Percentiles rank a stretch among this genome's conserved stretches.
Evolutionary conservation across 345 rosid genomes (phyloP).

Genomic region (Anastatica hierochuntica): DNA sequence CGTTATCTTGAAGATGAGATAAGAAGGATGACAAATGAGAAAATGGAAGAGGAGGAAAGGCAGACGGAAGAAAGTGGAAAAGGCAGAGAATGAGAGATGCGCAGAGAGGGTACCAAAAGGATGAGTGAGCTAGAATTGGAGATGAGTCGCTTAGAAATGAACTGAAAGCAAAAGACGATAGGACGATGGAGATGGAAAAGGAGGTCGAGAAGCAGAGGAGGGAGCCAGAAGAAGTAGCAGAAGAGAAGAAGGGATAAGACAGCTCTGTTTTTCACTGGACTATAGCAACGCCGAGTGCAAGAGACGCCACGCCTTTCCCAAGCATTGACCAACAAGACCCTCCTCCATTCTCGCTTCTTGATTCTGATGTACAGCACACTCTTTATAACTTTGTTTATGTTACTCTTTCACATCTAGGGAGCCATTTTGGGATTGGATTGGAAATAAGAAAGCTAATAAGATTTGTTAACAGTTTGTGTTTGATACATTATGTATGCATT

Average conservation of each 20-base stretch:
- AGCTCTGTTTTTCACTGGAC: slow-evolving; percentile 65
- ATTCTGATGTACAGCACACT: slow-evolving; percentile 17
- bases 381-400: too few relatives aligned
- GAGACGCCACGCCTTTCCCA: slow-evolving; percentile 36
- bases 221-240: slow-evolving; percentile 44
- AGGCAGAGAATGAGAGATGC: slow-evolving; percentile 26
- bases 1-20: slow-evolving; percentile 56
- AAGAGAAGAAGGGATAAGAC: slow-evolving; percentile 65
- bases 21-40: slow-evolving; percentile 37
- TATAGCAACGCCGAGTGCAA: slow-evolving; percentile 42
- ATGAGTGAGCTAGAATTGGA: slow-evolving; percentile 21
- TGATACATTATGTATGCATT: not conserved
- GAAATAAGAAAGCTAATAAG: too few relatives aligned
- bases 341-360: slow-evolving; percentile 21
- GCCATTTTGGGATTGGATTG: too few relatives aligned
- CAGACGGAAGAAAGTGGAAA: slow-evolving; percentile 31
- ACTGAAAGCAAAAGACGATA: slow-evolving; percentile 8
- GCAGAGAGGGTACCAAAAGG: slow-evolving; percentile 27
- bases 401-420: too few relatives aligned
- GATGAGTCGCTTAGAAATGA: slow-evolving; percentile 17
- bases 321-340: slow-evolving; percentile 17
- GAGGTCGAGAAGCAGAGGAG: slow-evolving; percentile 42
- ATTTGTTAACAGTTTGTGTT: not conserved
- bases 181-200: slow-evolving; percentile 38
- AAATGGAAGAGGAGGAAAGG: slow-evolving; percentile 35